A percentile compares a stretch with the other conserved stretches of the same genome.
Evolutionary conservation across 2,329 filamentous ascomycete genomes (phyloP).

Genomic region (Lecanicillium sp.): DNA sequence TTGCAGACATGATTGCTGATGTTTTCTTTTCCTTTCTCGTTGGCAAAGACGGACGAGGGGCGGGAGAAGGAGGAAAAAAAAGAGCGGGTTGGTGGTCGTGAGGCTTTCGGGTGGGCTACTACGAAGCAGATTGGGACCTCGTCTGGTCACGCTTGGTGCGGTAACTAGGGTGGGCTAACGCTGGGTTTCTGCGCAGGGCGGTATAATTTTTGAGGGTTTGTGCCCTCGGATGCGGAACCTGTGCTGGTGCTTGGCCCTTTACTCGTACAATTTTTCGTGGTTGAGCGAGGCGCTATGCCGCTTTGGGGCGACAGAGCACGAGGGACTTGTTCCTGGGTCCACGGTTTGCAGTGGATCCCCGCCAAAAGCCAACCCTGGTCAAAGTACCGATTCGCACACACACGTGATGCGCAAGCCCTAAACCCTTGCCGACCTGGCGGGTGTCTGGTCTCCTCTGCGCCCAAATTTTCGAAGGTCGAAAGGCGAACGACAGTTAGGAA

Average conservation of each 20-base stretch:
- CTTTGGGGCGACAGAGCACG: too few species aligned
- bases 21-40: constrained; percentile 10
- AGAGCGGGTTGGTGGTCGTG: constrained; percentile 12
- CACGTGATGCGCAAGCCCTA: constrained; percentile 6
- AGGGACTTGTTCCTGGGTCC: too few species aligned
- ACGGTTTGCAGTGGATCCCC: too few species aligned
- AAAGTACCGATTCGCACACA: not conserved
- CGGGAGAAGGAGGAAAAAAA: constrained; percentile 4
- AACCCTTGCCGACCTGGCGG: constrained; percentile 3
- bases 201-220: constrained; percentile 8
- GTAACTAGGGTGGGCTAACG: too few species aligned
- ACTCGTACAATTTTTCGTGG: too few species aligned
- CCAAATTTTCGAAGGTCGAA: constrained; percentile 7
- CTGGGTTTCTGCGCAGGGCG: not conserved
- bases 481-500: constrained; percentile 6
- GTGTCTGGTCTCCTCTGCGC: not conserved
- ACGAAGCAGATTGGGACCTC: not conserved
- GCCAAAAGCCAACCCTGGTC: too few species aligned
- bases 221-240: constrained; percentile 5
- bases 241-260: not conserved
- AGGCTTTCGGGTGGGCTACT: constrained; percentile 2
- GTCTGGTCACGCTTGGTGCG: too few species aligned
- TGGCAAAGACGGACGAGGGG: constrained; percentile 1
- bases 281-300: not conserved
- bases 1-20: constrained; percentile 62